A percentile compares a stretch with the other conserved stretches of the same genome.
Conservation (phyloP, 345 rosid species). For the Salix koriyanagi region DNA sequence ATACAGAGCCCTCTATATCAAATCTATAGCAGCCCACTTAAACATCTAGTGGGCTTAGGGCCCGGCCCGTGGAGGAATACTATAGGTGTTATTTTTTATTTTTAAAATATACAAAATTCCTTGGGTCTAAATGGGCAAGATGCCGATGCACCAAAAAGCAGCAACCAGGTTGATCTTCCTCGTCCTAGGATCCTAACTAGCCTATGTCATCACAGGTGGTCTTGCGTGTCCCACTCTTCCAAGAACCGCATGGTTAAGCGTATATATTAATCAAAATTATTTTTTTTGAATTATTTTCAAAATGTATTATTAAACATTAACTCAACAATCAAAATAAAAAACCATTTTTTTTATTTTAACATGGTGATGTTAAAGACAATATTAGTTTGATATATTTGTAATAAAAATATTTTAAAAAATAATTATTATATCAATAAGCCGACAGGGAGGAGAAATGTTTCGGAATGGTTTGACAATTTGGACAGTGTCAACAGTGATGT, state of each 20-base stretch:
- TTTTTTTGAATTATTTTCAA: too few species aligned
- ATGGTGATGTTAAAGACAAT: too few species aligned
- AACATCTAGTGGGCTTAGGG: too few species aligned
- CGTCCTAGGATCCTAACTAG: neutral
- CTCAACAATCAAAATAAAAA: too few species aligned
- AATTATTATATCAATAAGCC: neutral
- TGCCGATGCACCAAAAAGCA: neutral
- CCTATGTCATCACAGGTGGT: neutral
- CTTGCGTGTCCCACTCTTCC: neutral
- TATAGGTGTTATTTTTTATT: too few species aligned
- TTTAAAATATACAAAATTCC: too few species aligned
- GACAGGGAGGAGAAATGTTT: neutral
- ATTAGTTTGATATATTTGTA: too few species aligned
- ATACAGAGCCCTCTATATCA: neutral
- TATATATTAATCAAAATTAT: neutral
- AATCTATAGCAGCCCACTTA: too few species aligned
- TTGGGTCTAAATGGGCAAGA: neutral
- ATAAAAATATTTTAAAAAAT: too few species aligned
- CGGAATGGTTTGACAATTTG: neutral
- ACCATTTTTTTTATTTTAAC: too few species aligned
- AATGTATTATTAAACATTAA: too few species aligned
- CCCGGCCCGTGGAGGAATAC: too few species aligned
- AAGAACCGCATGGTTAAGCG: conserved; percentile 8
- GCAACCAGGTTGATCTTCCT: neutral
- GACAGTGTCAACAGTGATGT: neutral